Conservation (phyloP, 75 land plant species). For the Isoetes taiwanensis region DNA sequence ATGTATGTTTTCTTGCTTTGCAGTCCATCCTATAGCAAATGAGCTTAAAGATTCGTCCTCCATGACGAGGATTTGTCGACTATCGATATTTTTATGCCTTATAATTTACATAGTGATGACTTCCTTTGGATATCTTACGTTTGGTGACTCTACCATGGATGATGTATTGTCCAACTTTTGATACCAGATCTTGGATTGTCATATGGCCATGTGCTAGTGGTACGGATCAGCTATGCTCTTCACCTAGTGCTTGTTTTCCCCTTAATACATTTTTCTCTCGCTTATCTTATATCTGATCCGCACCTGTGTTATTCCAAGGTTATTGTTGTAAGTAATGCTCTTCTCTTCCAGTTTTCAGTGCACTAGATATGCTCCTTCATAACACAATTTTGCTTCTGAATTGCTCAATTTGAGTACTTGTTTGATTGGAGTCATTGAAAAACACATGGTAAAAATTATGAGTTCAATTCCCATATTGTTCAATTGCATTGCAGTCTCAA, state of each 20-base stretch:
- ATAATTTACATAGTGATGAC: neutral
- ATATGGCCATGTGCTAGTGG: neutral
- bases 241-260: conserved; percentile 4
- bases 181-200: neutral
- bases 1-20: neutral
- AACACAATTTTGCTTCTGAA: too few species aligned
- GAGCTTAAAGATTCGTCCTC: conserved; percentile 1
- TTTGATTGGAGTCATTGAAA: too few species aligned
- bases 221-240: neutral
- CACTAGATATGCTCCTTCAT: too few species aligned
- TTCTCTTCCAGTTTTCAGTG: too few species aligned
- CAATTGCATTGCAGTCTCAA: too few species aligned
- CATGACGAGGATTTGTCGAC: neutral
- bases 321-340: too few species aligned
- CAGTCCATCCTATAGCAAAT: conserved; percentile 4
- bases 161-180: conserved; percentile 5
- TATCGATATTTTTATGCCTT: neutral
- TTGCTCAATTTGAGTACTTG: too few species aligned
- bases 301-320: too few species aligned
- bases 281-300: too few species aligned
- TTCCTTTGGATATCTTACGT: neutral
- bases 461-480: too few species aligned
- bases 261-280: neutral
- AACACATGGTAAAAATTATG: too few species aligned
- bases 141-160: neutral